Base-by-base conservation (phyloP, 2,329 filamentous ascomycete genomes). In the Metarhizium rileyi region DNA sequence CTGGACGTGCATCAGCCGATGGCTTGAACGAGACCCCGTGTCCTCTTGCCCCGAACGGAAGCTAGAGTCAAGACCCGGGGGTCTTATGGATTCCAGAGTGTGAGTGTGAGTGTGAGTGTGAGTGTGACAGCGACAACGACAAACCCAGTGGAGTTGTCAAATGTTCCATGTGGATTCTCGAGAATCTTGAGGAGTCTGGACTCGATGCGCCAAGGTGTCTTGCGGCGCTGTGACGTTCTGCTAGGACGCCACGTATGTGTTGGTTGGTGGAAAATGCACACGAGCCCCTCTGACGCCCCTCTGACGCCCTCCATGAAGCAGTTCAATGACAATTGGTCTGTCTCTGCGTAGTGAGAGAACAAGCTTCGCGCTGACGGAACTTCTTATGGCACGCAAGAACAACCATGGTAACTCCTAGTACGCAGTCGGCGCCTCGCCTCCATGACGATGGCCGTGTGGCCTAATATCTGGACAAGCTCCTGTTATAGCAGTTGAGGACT, bases 191-290 rank as follows among this genome's bases (percentile, higher is more conserved):
- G 18, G 25, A 40, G 41, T 57, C 54, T 56, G 44, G 54, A 56
- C 52, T 47, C 50, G 23, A 23, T 40, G 30, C 47, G 55, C 52
- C 55, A 55, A 53, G 51, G 27, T 43, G 33, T 28, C 47, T 50
- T 49, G 49, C 49, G 51, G 53, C 36, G 48, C 53, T 50, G 55
- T 57, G 55, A 57, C 54, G 55, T 57, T 52, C 51, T 50, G 55
- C 46, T 45, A 49, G 44, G 51, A 50, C 51, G 51, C 52, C 48
- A 48, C 45, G 41, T 5, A 28, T 10, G 26, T 18, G 9, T 27
- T 42, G 46, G 46, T 43, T 30, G 36, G 46, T 36, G 38, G 46
- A 48, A 41, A 26, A 43, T 27, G 26, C 46, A 43, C 20, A 23
- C 46, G 38, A 48, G 38, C 45, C 45, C 25, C 33, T 27, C 45